phyloP scores from a whole-genome alignment of 257 asterid genomes.

The Fraxinus anomala region DNA sequence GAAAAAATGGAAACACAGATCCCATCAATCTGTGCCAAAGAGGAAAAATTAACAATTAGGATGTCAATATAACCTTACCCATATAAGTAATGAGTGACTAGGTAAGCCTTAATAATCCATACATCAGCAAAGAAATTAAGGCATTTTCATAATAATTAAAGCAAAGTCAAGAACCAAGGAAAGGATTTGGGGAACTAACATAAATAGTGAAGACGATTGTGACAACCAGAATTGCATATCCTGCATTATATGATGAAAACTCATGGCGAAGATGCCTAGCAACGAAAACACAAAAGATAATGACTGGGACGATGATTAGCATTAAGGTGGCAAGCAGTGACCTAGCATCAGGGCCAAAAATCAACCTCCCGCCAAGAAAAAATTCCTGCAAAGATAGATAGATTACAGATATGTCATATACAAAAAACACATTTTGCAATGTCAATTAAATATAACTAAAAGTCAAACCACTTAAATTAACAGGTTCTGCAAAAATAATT shows the following conservation, averaged over 20 bases:
- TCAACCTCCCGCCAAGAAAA: slow-evolving; percentile 88
- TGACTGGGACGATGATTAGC: slow-evolving; percentile 75
- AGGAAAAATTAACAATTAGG: background rate
- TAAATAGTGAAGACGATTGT: slow-evolving; percentile 71
- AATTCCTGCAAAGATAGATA: slow-evolving; percentile 69
- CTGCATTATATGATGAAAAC: slow-evolving; percentile 73
- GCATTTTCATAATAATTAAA: slow-evolving; percentile 14
- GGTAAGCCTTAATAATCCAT: slow-evolving; percentile 18
- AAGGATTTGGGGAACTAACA: slow-evolving; percentile 52
- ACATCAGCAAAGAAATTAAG: slow-evolving; percentile 21
- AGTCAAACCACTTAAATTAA: background rate
- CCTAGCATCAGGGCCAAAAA: slow-evolving; percentile 98
- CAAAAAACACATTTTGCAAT: slow-evolving; percentile 5
- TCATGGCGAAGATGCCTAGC: slow-evolving; percentile 93
- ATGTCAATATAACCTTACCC: slow-evolving; percentile 9
- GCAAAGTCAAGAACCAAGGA: slow-evolving; percentile 11
- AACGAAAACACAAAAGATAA: slow-evolving; percentile 82
- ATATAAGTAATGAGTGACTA: slow-evolving; percentile 3
- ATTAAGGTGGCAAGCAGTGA: slow-evolving; percentile 84
- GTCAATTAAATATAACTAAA: slow-evolving; percentile 2
- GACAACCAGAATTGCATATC: slow-evolving; percentile 76
- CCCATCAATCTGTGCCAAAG: slow-evolving; percentile 5
- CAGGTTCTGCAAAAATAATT: background rate
- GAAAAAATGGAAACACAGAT: background rate
- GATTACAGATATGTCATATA: slow-evolving; percentile 20